Evolutionary conservation across 1,139 yeast genomes (phyloP), one percentile per base, ranked within the genome.

Genomic region (Lodderomyces orthopsilosis): DNA sequence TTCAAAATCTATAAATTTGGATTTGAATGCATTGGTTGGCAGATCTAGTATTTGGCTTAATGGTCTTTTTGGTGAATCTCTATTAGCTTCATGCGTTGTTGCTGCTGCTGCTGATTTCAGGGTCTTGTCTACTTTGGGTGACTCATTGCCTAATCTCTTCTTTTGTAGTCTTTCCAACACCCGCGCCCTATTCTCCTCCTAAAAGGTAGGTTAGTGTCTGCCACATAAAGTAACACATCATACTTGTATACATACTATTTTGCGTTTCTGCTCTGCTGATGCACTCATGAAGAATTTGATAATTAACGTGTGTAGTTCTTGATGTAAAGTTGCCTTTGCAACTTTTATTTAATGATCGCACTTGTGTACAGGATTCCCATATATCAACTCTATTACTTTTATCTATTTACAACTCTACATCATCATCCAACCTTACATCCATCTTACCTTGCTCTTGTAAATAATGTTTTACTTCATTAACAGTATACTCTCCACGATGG

Each of bases 401-500:
- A 9, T 22, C 27, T 35, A 17, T 24, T 37, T 47, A 50, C 34
- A 50, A 46, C 14, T 46, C 38, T 68, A 63, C 98, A 51, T 91
- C 85, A 58, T 94, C 98, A 39, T 95, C 86, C 56, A 93, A 70
- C 56, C 98, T 79, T 34, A 90, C 98, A 62, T 94, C 98, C 52
- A 94, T 91, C 43, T 98, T 98, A 1, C 97, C 91, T 50, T 86
- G 95, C 45, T 77, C 76, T 41, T 70, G 66, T 58, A 91, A 73
- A 52, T 74, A 81, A 30, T 75, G 63, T 65, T 93, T 93, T 36
- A 93, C 96, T 42, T 90, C 84, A 44, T 77, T 75, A 12, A 93
- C 98, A 13, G 88, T 83, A 63, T 84, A 93, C 57, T 91, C 98
- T 22, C 86, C 93, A 58, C 98, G 76, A 70, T 93, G 98, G 71